Conservation (phyloP, 129 eudicot species). For the Cynara cardunculus region DNA sequence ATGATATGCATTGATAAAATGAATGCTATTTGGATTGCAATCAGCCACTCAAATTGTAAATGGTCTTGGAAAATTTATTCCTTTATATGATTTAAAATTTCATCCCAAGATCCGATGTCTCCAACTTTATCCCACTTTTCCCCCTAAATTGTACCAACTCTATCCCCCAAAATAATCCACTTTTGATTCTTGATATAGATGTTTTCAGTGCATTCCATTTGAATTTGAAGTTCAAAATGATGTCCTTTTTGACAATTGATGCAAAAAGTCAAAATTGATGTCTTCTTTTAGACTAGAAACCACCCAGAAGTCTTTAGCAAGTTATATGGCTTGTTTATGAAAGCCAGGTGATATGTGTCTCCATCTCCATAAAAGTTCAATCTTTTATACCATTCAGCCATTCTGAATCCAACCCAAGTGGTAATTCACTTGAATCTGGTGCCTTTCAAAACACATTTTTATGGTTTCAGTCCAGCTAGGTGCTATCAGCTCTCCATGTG, state of each 20-base stretch:
- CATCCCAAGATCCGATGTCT: slow-evolving; percentile 13
- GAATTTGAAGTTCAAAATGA: slow-evolving; percentile 17
- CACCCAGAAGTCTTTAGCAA: slow-evolving; percentile 8
- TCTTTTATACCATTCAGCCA: too few relatives aligned
- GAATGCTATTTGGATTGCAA: not conserved
- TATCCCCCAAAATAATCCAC: slow-evolving; percentile 13
- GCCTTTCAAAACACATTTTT: not conserved
- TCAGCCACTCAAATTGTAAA: not conserved
- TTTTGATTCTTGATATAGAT: slow-evolving; percentile 32
- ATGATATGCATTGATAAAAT: not conserved
- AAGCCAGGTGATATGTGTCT: too few relatives aligned
- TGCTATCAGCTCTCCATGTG: not conserved
- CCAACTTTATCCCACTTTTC: slow-evolving; percentile 20
- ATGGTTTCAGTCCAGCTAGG: not conserved
- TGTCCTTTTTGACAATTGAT: slow-evolving; percentile 22
- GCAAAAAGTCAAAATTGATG: slow-evolving; percentile 25
- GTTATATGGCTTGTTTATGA: too few relatives aligned
- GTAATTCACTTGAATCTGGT: not conserved
- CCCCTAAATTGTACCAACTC: not conserved
- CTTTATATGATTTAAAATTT: not conserved
- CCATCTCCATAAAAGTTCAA: too few relatives aligned
- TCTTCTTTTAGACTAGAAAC: slow-evolving; percentile 14
- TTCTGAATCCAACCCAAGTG: not conserved
- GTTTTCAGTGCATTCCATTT: slow-evolving; percentile 13
- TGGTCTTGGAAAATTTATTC: slow-evolving; percentile 3